Conservation (phyloP, 2,329 filamentous ascomycete species). For the Tolypocladium ovalisporum region DNA sequence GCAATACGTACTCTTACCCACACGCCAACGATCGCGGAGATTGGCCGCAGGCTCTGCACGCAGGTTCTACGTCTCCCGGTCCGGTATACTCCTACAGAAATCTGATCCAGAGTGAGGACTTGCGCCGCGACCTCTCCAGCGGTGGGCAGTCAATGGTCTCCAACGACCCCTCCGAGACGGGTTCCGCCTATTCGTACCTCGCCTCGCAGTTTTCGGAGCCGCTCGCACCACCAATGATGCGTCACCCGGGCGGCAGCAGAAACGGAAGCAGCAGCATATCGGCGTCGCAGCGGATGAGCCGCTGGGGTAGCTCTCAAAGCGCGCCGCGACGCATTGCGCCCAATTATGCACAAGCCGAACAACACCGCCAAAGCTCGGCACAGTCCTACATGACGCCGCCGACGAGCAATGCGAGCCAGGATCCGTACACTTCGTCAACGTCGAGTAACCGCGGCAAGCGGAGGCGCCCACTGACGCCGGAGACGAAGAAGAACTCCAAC, state of each 20-base stretch:
- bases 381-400: neutral
- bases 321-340: neutral
- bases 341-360: neutral
- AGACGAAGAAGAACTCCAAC: neutral
- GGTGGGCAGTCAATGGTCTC: neutral
- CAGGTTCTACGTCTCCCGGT: neutral
- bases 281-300: neutral
- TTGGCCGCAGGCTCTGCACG: neutral
- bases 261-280: neutral
- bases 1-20: neutral
- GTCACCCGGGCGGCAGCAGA: neutral
- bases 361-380: neutral
- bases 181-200: neutral
- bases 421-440: neutral
- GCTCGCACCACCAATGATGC: neutral
- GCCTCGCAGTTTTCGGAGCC: neutral
- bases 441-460: neutral
- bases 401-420: neutral
- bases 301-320: neutral
- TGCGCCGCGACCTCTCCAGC: neutral
- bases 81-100: neutral
- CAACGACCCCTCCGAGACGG: neutral
- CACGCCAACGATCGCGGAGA: neutral
- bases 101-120: neutral
- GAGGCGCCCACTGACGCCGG: neutral